phyloP scores from a whole-genome alignment of 805 yeast species.

The Zygosaccharomyces rouxii region DNA sequence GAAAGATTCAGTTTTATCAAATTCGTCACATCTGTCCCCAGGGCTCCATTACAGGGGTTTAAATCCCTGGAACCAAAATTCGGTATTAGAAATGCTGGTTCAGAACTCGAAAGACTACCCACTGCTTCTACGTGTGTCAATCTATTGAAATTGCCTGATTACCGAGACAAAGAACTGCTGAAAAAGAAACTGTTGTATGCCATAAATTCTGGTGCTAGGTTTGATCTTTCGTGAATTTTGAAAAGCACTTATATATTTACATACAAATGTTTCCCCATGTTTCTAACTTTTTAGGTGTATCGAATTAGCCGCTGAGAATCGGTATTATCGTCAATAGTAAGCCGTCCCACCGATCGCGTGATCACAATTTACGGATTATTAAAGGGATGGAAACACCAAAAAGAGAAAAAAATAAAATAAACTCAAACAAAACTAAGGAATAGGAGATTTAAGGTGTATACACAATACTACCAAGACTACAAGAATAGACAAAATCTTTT shows the following conservation, averaged over 20 bases:
- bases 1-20: conserved; percentile 66
- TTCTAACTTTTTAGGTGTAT: too few species aligned
- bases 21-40: conserved; percentile 88
- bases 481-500: neutral
- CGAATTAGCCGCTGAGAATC: neutral
- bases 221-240: conserved; percentile 58
- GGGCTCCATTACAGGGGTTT: conserved; percentile 90
- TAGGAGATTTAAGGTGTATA: neutral
- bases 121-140: conserved; percentile 94
- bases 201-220: conserved; percentile 78
- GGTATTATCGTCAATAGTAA: neutral
- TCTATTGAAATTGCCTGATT: conserved; percentile 79
- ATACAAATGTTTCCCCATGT: neutral
- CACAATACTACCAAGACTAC: neutral
- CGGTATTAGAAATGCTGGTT: conserved; percentile 70
- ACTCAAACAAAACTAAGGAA: neutral
- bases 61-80: conserved; percentile 67
- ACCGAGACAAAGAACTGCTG: conserved; percentile 53
- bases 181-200: conserved; percentile 68
- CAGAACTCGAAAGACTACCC: conserved; percentile 59
- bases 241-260: neutral
- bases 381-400: neutral
- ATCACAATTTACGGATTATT: neutral
- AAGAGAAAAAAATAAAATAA: neutral
- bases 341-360: neutral